Conservation (phyloP, 331 rosid species). For the Spiraea crenata region DNA sequence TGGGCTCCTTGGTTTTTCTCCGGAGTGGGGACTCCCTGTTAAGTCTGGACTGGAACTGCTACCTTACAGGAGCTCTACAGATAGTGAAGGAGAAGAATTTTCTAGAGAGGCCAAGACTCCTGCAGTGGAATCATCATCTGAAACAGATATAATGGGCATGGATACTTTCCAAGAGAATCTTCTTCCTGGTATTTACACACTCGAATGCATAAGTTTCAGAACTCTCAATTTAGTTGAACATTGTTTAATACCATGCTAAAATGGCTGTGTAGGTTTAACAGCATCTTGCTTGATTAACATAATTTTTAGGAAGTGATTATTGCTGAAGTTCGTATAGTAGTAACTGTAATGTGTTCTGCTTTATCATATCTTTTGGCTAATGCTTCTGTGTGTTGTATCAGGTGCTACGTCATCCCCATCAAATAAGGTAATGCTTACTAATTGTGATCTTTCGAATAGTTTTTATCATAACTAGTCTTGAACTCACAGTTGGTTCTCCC, state of each 20-base stretch:
- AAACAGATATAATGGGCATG: slow-evolving; percentile 69
- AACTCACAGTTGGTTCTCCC: neutral
- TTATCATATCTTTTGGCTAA: slow-evolving; percentile 18
- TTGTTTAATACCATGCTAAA: neutral
- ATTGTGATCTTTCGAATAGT: slow-evolving; percentile 26
- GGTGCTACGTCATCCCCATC: slow-evolving; percentile 42
- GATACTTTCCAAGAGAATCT: slow-evolving; percentile 48
- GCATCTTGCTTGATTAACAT: neutral
- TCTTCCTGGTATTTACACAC: slow-evolving; percentile 42
- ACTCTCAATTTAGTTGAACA: slow-evolving; percentile 9
- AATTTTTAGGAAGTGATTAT: slow-evolving; percentile 10
- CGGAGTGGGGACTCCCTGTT: slow-evolving; percentile 33
- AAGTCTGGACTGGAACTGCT: slow-evolving; percentile 42
- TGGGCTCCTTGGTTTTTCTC: slow-evolving; percentile 35
- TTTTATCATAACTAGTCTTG: slow-evolving; percentile 7
- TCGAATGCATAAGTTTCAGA: neutral
- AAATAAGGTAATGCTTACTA: slow-evolving; percentile 52
- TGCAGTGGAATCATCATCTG: slow-evolving; percentile 61
- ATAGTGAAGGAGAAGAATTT: slow-evolving; percentile 39
- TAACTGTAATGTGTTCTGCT: neutral
- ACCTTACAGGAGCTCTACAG: slow-evolving; percentile 39
- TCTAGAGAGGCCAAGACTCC: slow-evolving; percentile 32
- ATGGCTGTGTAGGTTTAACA: neutral
- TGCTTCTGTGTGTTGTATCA: slow-evolving; percentile 41
- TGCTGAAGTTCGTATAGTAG: slow-evolving; percentile 19